Evolutionary conservation across 345 rosid species (phyloP), one percentile per base, ranked within the genome.

Genomic region (Erodium maritimum): DNA sequence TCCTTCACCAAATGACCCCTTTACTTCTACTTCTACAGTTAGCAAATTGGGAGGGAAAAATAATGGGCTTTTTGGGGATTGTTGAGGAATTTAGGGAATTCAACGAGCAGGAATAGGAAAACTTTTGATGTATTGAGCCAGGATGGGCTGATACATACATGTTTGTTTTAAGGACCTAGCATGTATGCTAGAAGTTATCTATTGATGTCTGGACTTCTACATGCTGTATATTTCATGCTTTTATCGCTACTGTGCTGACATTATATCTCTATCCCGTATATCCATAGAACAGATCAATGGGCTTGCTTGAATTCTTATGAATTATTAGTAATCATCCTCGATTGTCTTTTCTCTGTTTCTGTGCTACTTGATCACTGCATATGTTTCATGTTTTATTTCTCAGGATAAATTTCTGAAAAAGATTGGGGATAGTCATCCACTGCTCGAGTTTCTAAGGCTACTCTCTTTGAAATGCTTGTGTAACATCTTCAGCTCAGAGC

Each of bases 331-430:
- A n/a, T 29, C 1, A 29, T 19, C n/a, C 52, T 8, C 5, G 21
- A 19, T 10, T 51, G 17, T 59, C 19, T 51, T 22, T 37, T 37
- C 52, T 63, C 42, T 0, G 19, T 20, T 57, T 42, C 33, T 51
- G 14, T 62, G 17, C 23, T 20, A 24, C 33, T 64, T 61, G 55
- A 52, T 56, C 22, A 54, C 5, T 56, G 55, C 56, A 60, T 55
- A 21, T 54, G 25, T 58, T 22, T 24, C 48, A 18, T 20, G 16
- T 46, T 54, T 57, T 21, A 60, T 16, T 75, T 66, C 76, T 59
- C 82, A 91, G 98, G 93, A 84, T 64, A 73, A 80, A 61, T 76
- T 88, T 79, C 73, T 86, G 63, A 70, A 82, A 69, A 73, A 54
- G 74, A 66, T 86, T 11, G 88, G 88, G 64, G 75, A 82, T 42